Conservation (phyloP, 2,329 filamentous ascomycete genomes). For the Penicillium digitatum region DNA sequence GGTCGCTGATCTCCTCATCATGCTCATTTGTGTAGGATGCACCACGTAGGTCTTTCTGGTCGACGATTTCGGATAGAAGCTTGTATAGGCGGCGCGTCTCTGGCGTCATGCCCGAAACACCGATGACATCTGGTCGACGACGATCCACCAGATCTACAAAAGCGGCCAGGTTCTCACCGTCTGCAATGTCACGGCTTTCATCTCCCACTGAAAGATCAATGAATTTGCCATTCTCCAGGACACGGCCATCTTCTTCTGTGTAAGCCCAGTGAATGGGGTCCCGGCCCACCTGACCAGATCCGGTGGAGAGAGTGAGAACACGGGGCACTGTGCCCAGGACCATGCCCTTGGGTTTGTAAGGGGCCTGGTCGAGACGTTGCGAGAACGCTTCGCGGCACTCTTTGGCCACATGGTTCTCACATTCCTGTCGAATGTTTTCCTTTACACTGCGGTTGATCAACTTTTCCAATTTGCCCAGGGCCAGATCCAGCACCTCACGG, state of each 20-base stretch:
- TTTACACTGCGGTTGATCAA: slow-evolving; percentile 90
- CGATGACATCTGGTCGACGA: slow-evolving; percentile 83
- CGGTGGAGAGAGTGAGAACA: slow-evolving; percentile 82
- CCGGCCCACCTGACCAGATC: slow-evolving; percentile 66
- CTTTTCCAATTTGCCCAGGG: slow-evolving; percentile 74
- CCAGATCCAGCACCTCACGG: slow-evolving; percentile 75
- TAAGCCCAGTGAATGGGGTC: slow-evolving; percentile 89
- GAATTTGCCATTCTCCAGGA: slow-evolving; percentile 85
- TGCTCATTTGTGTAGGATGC: slow-evolving; percentile 82
- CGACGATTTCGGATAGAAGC: slow-evolving; percentile 73
- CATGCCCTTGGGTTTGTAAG: slow-evolving; percentile 92
- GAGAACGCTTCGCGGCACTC: slow-evolving; percentile 84
- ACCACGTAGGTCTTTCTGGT: slow-evolving; percentile 70
- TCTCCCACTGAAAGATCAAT: slow-evolving; percentile 67
- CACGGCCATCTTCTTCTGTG: slow-evolving; percentile 86
- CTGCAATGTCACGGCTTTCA: slow-evolving; percentile 62
- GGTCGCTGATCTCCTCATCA: slow-evolving; percentile 69
- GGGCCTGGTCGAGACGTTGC: slow-evolving; percentile 87
- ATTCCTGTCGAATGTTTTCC: slow-evolving; percentile 87
- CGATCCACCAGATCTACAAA: slow-evolving; percentile 77
- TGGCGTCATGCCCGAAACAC: slow-evolving; percentile 80
- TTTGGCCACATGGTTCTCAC: slow-evolving; percentile 86
- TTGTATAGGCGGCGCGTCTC: slow-evolving; percentile 81
- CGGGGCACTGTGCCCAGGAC: slow-evolving; percentile 81
- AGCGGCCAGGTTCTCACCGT: slow-evolving; percentile 60